A percentile compares a stretch with the other conserved stretches of the same genome.
Evolutionary conservation across 1,139 yeast species (phyloP).

Genomic region (Candida sp.): DNA sequence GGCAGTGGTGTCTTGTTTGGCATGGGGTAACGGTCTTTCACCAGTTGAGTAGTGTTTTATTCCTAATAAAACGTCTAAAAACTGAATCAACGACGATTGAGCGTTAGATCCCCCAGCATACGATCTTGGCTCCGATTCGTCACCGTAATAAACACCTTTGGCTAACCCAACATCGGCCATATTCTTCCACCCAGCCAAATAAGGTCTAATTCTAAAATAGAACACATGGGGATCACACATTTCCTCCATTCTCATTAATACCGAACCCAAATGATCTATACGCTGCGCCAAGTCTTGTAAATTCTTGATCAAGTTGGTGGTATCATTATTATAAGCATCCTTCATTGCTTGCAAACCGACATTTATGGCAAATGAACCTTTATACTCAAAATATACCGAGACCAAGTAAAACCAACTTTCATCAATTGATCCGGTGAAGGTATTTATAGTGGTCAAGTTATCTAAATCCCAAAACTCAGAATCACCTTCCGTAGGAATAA

Average conservation of each 20-base stretch:
- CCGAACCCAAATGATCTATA: conserved; percentile 72
- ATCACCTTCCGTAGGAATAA: conserved; percentile 41
- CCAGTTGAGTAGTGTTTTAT: conserved; percentile 83
- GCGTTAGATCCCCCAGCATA: conserved; percentile 95
- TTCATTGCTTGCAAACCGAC: conserved; percentile 44
- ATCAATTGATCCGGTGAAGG: conserved; percentile 88
- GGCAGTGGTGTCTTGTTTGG: conserved; percentile 4
- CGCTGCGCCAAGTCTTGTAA: conserved; percentile 70
- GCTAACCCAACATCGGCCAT: conserved; percentile 84
- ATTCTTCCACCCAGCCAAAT: conserved; percentile 90
- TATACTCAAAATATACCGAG: conserved; percentile 80
- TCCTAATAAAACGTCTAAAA: conserved; percentile 71
- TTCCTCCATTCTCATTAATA: conserved; percentile 82
- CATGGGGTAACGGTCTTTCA: conserved; percentile 42
- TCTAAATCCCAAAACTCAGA: conserved; percentile 49
- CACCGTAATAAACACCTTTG: conserved; percentile 79
- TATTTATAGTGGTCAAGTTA: conserved; percentile 73
- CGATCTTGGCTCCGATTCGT: conserved; percentile 52
- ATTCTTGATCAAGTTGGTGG: conserved; percentile 33
- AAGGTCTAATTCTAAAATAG: conserved; percentile 83
- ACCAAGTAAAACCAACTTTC: conserved; percentile 94
- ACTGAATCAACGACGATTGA: conserved; percentile 86
- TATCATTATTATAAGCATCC: conserved; percentile 28
- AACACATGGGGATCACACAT: conserved; percentile 95
- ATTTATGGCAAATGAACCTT: conserved; percentile 71